These are phyloP conservation scores for Smallanthus sonchifolius DNA, from an alignment of 129 eudicot species.

Conservation along the genomic window DNA sequence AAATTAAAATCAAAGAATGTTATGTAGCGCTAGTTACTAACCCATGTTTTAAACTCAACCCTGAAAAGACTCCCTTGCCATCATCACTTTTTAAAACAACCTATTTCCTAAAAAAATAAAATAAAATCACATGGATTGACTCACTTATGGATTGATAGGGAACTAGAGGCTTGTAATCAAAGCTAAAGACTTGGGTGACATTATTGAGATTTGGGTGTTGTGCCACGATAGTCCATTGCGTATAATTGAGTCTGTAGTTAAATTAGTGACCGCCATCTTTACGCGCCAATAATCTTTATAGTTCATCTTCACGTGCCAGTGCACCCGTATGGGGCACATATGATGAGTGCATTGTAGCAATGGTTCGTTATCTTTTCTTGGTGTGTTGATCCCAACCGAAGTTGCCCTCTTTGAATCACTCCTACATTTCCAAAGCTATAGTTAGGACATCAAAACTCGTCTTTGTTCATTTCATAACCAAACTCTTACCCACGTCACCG, in stretches of 20 bases:
- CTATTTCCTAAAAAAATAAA: too few relatives aligned
- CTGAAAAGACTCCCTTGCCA: too few relatives aligned
- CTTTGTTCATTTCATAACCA: not conserved
- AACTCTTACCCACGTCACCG: constrained; percentile 13
- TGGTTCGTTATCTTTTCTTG: constrained; percentile 65
- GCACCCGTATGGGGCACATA: constrained; percentile 88
- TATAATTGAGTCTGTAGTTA: constrained; percentile 65
- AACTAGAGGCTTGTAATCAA: constrained; percentile 74
- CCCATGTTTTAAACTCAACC: too few relatives aligned
- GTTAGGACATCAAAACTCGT: not conserved
- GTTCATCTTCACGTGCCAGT: constrained; percentile 81
- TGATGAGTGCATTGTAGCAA: constrained; percentile 81
- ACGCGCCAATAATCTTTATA: constrained; percentile 83
- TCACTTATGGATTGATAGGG: constrained; percentile 82
- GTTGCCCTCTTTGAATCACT: constrained; percentile 47
- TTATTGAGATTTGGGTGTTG: constrained; percentile 91
- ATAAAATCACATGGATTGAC: not conserved
- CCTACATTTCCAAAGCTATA: constrained; percentile 34
- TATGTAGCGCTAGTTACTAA: too few relatives aligned
- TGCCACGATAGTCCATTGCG: constrained; percentile 85
- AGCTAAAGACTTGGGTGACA: constrained; percentile 87
- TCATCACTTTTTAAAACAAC: too few relatives aligned
- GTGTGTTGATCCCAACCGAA: constrained; percentile 54
- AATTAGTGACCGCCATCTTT: constrained; percentile 69
- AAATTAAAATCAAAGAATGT: too few relatives aligned